Base-by-base conservation (phyloP, 106 monocot genomes). In the Dioscorea dumetorum region DNA sequence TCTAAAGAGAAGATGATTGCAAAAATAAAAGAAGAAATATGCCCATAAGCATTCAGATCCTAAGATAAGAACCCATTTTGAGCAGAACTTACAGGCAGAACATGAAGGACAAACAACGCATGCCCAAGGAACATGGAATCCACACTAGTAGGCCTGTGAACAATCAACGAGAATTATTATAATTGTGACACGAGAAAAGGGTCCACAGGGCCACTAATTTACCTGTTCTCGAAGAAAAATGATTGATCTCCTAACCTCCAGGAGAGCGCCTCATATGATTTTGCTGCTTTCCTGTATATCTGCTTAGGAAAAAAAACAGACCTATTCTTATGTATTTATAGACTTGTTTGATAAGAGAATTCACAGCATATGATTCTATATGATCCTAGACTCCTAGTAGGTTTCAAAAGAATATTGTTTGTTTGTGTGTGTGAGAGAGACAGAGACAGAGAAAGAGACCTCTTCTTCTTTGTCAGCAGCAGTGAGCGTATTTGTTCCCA, bases 71-170 rank as follows among this genome's bases (percentile, higher is more conserved):
- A 41, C 10, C 41, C 41, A 41, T 41, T 41, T 8, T 41, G 41
- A 5, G 41, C 41, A 41, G 41, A 70, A 79, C 83, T 87, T 77
- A 99, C 99, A 53, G 89, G 79, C 53, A 83, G 83, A 71, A 75
- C 80, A 68, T 93, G 78, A 58, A 93, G 90, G 9, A 93, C 93
- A 90, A 99, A 87, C 61, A 87, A 76, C 2, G 87, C 86, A 83
- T 99, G 93, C 62, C 89, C 92, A 67, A 99, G 93, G 71, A 99
- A 99, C 73, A 87, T 64, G 60, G 99, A 89, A 80, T 99, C 99
- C 63, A 93, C 72, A 77, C 93, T 93, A 35, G 99, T 99, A 14
- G 93, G 99, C 70, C 99, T 99, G 77, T 15, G 35, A 28, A 53
- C 24, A 50, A 76, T 22, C 63, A 64, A 71, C 24, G 35, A 70